Evolutionary conservation across 2,329 filamentous ascomycete genomes (phyloP).

Genomic region (Ceratocystis cacaofunesta): DNA sequence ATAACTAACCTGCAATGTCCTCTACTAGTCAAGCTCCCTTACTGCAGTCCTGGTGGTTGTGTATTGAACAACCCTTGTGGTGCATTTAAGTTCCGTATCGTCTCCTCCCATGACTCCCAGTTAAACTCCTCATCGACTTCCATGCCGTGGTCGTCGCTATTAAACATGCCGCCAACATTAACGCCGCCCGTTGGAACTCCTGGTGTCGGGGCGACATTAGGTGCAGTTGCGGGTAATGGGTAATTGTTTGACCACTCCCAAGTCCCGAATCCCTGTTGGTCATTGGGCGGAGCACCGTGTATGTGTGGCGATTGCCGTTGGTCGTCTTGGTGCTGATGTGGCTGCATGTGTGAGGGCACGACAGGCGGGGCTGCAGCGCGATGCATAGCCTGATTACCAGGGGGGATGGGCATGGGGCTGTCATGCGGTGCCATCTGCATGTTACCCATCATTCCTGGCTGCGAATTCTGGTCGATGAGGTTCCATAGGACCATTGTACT

Average conservation of each 20-base stretch:
- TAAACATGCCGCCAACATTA: background rate
- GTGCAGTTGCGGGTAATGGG: background rate
- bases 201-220: background rate
- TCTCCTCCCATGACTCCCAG: conserved; percentile 12
- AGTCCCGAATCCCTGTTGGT: background rate
- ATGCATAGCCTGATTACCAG: background rate
- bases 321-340: background rate
- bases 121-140: conserved; percentile 14
- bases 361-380: conserved; percentile 3
- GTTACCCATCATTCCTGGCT: background rate
- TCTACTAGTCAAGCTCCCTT: background rate
- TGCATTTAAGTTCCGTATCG: conserved; percentile 8
- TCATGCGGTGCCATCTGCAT: background rate
- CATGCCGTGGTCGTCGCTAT: conserved; percentile 8
- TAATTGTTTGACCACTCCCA: conserved; percentile 4
- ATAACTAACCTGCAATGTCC: no score
- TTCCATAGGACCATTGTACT: conserved; percentile 14
- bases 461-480: conserved; percentile 12
- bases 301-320: background rate
- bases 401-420: background rate
- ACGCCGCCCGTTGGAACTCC: background rate
- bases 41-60: conserved; percentile 10
- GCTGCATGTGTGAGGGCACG: conserved; percentile 6
- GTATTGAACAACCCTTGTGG: conserved; percentile 1
- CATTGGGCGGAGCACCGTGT: background rate